A percentile compares a stretch with the other conserved stretches of the same genome.
Conservation (phyloP, 2,329 filamentous ascomycete species). For the Trichoderma semiorbis region DNA sequence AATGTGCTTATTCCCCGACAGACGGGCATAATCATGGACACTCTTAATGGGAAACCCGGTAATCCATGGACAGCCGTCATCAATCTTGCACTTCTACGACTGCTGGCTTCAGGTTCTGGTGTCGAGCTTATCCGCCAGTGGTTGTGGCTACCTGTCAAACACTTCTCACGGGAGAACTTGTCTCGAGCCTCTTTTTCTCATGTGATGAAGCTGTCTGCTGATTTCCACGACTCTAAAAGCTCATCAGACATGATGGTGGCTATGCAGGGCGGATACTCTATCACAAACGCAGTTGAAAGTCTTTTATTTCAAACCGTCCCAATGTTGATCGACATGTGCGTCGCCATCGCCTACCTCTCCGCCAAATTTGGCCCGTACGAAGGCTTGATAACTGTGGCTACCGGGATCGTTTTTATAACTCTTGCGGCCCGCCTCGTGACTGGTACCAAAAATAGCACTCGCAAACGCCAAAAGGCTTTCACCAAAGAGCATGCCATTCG, state of each 20-base stretch:
- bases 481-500: slow-evolving; percentile 55
- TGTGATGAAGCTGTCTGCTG: slow-evolving; percentile 57
- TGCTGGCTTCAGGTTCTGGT: slow-evolving; percentile 54
- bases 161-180: slow-evolving; percentile 53
- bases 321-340: slow-evolving; percentile 57
- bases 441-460: slow-evolving; percentile 43
- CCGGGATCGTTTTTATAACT: slow-evolving; percentile 54
- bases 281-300: slow-evolving; percentile 55
- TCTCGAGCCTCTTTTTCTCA: slow-evolving; percentile 56
- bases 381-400: slow-evolving; percentile 59
- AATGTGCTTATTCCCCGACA: slow-evolving; percentile 79
- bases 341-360: slow-evolving; percentile 59
- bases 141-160: slow-evolving; percentile 57
- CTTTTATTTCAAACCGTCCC: slow-evolving; percentile 57
- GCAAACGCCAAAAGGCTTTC: slow-evolving; percentile 51
- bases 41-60: slow-evolving; percentile 51
- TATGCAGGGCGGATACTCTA: slow-evolving; percentile 51
- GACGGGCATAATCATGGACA: slow-evolving; percentile 74
- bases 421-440: slow-evolving; percentile 51
- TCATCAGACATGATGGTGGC: slow-evolving; percentile 57
- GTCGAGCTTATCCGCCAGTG: slow-evolving; percentile 52
- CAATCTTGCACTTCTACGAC: slow-evolving; percentile 48
- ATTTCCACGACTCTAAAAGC: slow-evolving; percentile 60
- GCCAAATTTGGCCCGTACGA: slow-evolving; percentile 58
- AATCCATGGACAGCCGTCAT: slow-evolving; percentile 52